Percentiles rank a stretch among this genome's conserved stretches.
Evolutionary conservation across 2,329 filamentous ascomycete species (phyloP).

Genomic region (Lasiodiplodia hormozganensis): DNA sequence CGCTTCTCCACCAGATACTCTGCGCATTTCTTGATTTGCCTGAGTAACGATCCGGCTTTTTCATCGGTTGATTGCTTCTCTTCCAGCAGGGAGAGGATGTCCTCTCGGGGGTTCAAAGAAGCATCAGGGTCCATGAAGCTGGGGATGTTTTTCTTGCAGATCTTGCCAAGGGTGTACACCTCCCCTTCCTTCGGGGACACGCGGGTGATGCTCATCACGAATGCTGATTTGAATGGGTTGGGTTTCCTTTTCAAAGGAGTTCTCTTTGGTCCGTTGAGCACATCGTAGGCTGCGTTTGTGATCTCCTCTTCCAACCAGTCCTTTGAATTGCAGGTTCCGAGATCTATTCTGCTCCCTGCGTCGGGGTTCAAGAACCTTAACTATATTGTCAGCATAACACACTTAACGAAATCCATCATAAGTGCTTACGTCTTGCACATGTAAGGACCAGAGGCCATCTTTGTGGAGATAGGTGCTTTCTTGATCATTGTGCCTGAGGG

Average conservation of each 20-base stretch:
- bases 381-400: background rate
- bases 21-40: background rate
- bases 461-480: background rate
- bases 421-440: background rate
- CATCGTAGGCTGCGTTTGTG: background rate
- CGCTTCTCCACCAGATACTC: background rate
- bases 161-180: background rate
- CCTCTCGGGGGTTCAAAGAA: background rate
- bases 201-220: background rate
- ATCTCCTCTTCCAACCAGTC: background rate
- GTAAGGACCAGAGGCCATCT: background rate
- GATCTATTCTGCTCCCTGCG: background rate
- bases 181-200: background rate
- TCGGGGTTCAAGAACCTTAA: background rate
- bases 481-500: background rate
- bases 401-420: no score
- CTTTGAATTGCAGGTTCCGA: background rate
- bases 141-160: background rate
- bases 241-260: background rate
- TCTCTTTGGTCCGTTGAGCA: background rate
- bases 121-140: background rate
- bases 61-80: background rate
- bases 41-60: background rate
- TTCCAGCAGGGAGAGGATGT: background rate
- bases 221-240: background rate